phyloP scores from a whole-genome alignment of 257 asterid species.

The Gentiana straminea region DNA sequence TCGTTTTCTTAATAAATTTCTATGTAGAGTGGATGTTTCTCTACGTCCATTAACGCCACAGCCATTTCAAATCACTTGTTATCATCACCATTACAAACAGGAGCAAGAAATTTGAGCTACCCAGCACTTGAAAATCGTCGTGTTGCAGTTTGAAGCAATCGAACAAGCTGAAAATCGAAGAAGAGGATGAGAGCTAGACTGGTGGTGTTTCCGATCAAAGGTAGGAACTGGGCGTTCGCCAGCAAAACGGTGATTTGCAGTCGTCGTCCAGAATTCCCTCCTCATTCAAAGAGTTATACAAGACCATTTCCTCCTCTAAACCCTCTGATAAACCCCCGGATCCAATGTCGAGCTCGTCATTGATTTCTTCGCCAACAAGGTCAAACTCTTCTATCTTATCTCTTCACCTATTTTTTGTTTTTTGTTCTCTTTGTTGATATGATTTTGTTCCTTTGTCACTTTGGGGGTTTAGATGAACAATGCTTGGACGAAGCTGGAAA shows the following conservation, averaged over 20 bases:
- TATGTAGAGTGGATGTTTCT: too few species aligned
- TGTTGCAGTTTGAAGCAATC: too few species aligned
- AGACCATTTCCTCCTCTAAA: slow-evolving; percentile 26
- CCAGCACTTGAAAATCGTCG: too few species aligned
- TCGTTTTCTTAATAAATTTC: too few species aligned
- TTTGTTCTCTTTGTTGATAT: neutral
- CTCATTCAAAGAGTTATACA: slow-evolving; percentile 60
- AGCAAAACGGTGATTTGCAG: slow-evolving; percentile 63
- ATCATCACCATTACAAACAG: too few species aligned
- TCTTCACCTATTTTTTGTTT: neutral
- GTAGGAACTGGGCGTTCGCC: slow-evolving; percentile 92
- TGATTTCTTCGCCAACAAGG: slow-evolving; percentile 80
- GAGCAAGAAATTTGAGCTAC: too few species aligned
- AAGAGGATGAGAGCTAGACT: slow-evolving; percentile 62
- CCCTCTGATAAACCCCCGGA: slow-evolving; percentile 14
- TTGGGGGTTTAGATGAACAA: slow-evolving; percentile 59
- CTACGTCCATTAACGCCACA: too few species aligned
- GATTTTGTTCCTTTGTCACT: neutral
- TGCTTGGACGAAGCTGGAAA: slow-evolving; percentile 77
- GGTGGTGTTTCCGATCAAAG: slow-evolving; percentile 78
- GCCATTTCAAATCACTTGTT: too few species aligned
- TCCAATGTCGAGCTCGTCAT: slow-evolving; percentile 51
- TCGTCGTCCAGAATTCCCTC: slow-evolving; percentile 56
- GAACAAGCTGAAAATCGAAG: neutral
- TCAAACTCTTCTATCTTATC: neutral